These are phyloP conservation scores for Dioscorea alata DNA, from an alignment of 106 monocot species.

Conservation along the genomic window DNA sequence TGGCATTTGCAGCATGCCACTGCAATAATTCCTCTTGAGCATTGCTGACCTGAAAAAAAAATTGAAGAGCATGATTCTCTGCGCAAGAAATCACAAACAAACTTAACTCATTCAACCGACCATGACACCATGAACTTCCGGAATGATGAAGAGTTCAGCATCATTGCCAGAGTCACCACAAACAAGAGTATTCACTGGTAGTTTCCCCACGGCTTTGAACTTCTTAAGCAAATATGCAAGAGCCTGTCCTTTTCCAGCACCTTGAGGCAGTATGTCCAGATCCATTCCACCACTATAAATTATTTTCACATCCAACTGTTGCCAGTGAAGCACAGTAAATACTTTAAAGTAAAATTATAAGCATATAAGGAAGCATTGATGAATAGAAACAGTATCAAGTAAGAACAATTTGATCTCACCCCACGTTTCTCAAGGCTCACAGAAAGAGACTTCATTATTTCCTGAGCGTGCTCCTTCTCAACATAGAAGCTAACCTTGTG, in stretches of 20 bases:
- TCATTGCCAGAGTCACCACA: conserved; percentile 99
- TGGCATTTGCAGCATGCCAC: conserved; percentile 79
- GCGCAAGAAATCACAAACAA: no score
- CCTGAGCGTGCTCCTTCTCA: conserved; percentile 54
- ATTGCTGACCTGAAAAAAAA: conserved; percentile 67
- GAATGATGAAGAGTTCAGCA: conserved; percentile 80
- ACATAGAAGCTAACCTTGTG: conserved; percentile 93
- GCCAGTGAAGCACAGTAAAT: background rate
- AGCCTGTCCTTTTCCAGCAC: conserved; percentile 92
- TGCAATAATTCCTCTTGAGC: conserved; percentile 88
- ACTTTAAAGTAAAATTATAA: no score
- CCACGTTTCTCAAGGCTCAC: conserved; percentile 47
- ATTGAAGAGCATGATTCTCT: no score
- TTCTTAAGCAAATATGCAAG: conserved; percentile 79
- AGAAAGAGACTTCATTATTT: conserved; percentile 40
- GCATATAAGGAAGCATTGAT: no score
- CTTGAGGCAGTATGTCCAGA: conserved; percentile 79
- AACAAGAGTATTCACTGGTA: conserved; percentile 69
- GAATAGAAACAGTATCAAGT: background rate
- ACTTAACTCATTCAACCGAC: conserved; percentile 27
- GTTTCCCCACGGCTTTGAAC: conserved; percentile 43
- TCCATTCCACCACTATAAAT: conserved; percentile 79
- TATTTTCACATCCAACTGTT: conserved; percentile 87
- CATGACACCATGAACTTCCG: conserved; percentile 91
- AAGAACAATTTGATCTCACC: conserved; percentile 28